These are phyloP conservation scores for Penicillium cosmopolitanum DNA, from an alignment of 495 filamentous ascomycete species.

Conservation along the genomic window DNA sequence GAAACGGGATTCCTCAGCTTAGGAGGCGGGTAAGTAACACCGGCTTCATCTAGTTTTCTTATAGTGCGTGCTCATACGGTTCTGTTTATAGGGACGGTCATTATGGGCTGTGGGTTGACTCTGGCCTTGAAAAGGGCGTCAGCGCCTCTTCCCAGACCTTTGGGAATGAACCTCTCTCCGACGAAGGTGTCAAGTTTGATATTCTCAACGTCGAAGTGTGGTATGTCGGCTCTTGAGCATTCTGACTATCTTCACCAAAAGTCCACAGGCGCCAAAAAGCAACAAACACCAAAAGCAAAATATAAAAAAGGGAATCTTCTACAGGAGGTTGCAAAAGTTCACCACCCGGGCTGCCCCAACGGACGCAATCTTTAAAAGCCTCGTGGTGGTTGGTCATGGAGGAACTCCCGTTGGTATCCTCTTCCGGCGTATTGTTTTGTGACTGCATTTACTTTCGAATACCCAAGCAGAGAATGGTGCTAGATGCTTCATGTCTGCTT, in stretches of 20 bases:
- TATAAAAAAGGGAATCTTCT: neutral
- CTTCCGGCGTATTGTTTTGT: slow-evolving; percentile 9
- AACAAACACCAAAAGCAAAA: neutral
- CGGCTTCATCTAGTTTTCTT: neutral
- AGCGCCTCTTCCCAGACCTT: slow-evolving; percentile 85
- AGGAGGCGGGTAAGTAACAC: slow-evolving; percentile 69
- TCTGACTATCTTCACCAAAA: neutral
- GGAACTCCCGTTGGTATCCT: slow-evolving; percentile 2
- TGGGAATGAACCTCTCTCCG: slow-evolving; percentile 93
- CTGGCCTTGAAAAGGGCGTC: slow-evolving; percentile 82
- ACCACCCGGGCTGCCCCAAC: neutral
- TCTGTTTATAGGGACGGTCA: slow-evolving; percentile 68
- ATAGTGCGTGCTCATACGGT: slow-evolving; percentile 10
- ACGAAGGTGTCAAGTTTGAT: slow-evolving; percentile 91
- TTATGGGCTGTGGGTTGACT: slow-evolving; percentile 92
- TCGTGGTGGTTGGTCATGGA: neutral
- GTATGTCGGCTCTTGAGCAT: slow-evolving; percentile 62
- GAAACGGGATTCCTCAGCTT: slow-evolving; percentile 82
- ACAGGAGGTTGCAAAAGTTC: neutral
- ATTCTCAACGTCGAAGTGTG: slow-evolving; percentile 91
- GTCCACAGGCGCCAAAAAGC: neutral
- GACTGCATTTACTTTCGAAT: slow-evolving; percentile 23
- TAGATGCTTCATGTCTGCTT: neutral
- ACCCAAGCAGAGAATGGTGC: slow-evolving; percentile 17
- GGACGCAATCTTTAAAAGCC: neutral